Evolutionary conservation across 2,329 filamentous ascomycete genomes (phyloP).

Genomic region (Didymella sp.): DNA sequence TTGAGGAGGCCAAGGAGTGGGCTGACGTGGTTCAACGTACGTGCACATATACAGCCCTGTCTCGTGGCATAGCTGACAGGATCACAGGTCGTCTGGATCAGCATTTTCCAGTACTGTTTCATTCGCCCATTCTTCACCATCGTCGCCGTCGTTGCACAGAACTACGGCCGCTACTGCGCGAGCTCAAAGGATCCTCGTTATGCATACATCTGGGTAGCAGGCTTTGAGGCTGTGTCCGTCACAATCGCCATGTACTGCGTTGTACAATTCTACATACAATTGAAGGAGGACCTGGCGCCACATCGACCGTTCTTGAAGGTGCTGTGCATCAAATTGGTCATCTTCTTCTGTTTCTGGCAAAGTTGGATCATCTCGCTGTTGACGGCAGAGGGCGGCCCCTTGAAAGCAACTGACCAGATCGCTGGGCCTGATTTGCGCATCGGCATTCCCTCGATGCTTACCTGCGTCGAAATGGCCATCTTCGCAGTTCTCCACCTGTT

Average conservation of each 20-base stretch:
- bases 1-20: constrained; percentile 80
- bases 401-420: constrained; percentile 68
- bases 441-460: constrained; percentile 77
- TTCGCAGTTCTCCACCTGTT: constrained; percentile 81
- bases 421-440: constrained; percentile 79
- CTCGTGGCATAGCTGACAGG: constrained; percentile 26
- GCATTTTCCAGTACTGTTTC: constrained; percentile 86
- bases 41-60: constrained; percentile 13
- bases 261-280: constrained; percentile 84
- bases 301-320: constrained; percentile 81
- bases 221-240: constrained; percentile 74
- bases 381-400: constrained; percentile 65
- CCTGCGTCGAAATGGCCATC: constrained; percentile 84
- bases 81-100: constrained; percentile 74
- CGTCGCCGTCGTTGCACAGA: constrained; percentile 75
- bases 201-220: constrained; percentile 82
- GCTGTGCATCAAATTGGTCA: constrained; percentile 85
- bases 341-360: constrained; percentile 93
- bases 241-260: constrained; percentile 88
- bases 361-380: constrained; percentile 65
- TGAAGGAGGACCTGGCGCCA: constrained; percentile 70
- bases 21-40: constrained; percentile 85
- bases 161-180: constrained; percentile 75
- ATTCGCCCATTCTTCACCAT: constrained; percentile 81
- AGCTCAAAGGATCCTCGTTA: constrained; percentile 79